Evolutionary conservation across 768 basidiomycete species (phyloP).

Genomic region (Candolleomyces aberdarensis): DNA sequence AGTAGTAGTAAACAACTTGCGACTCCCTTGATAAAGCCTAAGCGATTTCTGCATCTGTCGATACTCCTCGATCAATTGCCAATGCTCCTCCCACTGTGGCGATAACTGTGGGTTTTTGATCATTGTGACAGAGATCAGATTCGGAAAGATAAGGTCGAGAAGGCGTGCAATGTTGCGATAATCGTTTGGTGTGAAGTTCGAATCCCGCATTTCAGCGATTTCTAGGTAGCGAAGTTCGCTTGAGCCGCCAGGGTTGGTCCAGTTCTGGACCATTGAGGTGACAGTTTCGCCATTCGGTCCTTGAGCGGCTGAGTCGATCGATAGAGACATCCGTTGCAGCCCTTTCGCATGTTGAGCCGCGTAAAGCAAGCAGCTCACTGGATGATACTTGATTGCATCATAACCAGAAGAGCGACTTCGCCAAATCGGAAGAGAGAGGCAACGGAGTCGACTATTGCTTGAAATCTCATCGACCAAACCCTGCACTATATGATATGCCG

Average conservation of each 20-base stretch:
- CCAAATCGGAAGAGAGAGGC: neutral
- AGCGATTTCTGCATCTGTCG: neutral
- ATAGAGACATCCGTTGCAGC: neutral
- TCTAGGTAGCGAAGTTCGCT: neutral
- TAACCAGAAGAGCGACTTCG: no score
- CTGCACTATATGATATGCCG: neutral
- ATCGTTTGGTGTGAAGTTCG: neutral
- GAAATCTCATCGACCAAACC: no score
- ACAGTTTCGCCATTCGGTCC: neutral
- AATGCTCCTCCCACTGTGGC: neutral
- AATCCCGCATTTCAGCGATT: neutral
- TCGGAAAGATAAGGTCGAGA: neutral
- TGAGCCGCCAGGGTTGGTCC: neutral
- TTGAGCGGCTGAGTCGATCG: neutral
- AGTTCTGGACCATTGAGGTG: neutral
- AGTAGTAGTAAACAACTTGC: no score
- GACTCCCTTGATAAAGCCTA: neutral
- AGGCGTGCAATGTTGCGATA: neutral
- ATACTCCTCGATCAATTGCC: neutral
- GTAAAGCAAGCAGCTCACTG: neutral
- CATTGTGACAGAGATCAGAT: neutral
- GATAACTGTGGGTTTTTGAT: neutral
- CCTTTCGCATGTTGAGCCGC: neutral
- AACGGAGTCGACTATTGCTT: neutral
- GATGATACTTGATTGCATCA: neutral